These are phyloP conservation scores for Raphanus raphanistrum DNA, from an alignment of 345 rosid genomes.

Conservation along the genomic window DNA sequence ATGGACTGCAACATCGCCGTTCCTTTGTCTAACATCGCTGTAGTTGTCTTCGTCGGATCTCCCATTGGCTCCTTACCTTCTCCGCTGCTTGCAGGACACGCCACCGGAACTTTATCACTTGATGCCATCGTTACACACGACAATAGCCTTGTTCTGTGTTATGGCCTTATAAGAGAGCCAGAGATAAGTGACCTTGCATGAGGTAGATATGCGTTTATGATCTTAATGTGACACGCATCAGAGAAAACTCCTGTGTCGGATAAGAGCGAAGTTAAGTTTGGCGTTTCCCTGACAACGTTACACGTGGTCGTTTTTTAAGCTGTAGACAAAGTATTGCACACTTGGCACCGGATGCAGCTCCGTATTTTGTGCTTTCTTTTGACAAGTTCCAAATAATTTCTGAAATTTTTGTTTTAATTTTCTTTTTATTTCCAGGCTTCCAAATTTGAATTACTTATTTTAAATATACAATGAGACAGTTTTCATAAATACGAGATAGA, in stretches of 20 bases:
- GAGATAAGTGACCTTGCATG: conserved; percentile 5
- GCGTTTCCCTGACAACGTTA: neutral
- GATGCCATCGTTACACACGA: conserved; percentile 22
- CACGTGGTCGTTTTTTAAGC: neutral
- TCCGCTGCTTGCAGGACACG: conserved; percentile 32
- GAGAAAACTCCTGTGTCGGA: neutral
- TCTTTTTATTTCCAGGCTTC: neutral
- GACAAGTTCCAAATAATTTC: conserved; percentile 18
- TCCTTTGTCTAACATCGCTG: conserved; percentile 52
- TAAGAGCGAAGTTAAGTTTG: neutral
- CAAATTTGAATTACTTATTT: neutral
- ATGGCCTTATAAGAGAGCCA: conserved; percentile 8
- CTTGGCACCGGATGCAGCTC: conserved; percentile 21
- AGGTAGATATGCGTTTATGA: neutral
- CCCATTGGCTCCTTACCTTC: conserved; percentile 45
- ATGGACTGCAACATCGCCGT: conserved; percentile 65
- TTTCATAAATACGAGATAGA: neutral
- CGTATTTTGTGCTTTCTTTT: conserved; percentile 7
- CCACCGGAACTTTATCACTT: conserved; percentile 29
- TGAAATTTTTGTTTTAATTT: neutral
- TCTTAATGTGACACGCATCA: neutral
- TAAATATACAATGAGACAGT: neutral
- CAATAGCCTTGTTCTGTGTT: neutral
- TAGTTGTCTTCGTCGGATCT: conserved; percentile 50
- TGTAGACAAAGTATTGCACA: conserved; percentile 23